Conservation (phyloP, 257 asterid species). For the Cordia subcordata region DNA sequence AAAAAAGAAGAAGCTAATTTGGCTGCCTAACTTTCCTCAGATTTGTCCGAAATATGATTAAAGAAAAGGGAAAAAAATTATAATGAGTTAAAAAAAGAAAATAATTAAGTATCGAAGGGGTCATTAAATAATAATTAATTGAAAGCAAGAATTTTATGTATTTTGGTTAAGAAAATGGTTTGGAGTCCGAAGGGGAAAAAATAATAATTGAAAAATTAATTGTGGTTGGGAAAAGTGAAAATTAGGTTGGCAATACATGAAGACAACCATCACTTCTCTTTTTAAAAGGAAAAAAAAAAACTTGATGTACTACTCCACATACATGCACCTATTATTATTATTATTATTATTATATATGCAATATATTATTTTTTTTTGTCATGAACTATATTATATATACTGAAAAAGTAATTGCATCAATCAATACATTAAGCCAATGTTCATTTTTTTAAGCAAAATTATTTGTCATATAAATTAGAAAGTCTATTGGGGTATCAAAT, state of each 20-base stretch:
- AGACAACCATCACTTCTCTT: constrained; percentile 56
- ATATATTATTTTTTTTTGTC: no score
- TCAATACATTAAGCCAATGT: no score
- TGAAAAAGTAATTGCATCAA: no score
- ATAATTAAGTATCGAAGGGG: constrained; percentile 31
- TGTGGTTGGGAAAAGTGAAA: constrained; percentile 91
- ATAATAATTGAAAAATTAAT: constrained; percentile 18
- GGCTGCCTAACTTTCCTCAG: constrained; percentile 48
- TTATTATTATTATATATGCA: no score
- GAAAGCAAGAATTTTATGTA: constrained; percentile 51
- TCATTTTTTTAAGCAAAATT: no score
- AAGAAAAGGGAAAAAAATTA: constrained; percentile 15
- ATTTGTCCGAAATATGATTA: constrained; percentile 41
- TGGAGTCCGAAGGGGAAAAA: constrained; percentile 65
- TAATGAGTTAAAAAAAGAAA: constrained; percentile 20
- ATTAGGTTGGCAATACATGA: constrained; percentile 92
- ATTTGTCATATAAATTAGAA: no score
- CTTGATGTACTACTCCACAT: constrained; percentile 23
- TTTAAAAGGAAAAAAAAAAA: constrained; percentile 11
- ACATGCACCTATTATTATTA: constrained; percentile 23
- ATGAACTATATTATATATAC: no score
- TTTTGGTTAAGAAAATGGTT: constrained; percentile 81
- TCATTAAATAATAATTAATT: constrained; percentile 41
- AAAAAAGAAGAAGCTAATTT: constrained; percentile 40
- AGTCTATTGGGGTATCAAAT: constrained; percentile 26